Evolutionary conservation across 441 rosid species (phyloP).

Genomic region (Corymbia calophylla): DNA sequence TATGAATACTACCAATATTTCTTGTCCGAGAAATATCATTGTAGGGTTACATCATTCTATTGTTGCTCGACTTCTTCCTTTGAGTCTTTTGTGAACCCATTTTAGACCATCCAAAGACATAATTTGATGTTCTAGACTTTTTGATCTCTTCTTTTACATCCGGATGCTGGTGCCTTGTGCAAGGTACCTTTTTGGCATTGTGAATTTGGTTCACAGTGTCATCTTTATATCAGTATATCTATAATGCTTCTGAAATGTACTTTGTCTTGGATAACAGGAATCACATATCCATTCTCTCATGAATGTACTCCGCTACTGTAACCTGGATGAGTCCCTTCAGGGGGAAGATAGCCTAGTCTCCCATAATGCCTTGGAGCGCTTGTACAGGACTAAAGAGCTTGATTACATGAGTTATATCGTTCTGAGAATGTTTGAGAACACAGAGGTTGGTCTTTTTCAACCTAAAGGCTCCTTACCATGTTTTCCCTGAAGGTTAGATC

Average conservation of each 20-base stretch:
- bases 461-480: not conserved
- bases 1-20: not conserved
- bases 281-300: slow-evolving; percentile 99
- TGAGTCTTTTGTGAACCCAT: not conserved
- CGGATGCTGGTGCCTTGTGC: not conserved
- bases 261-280: slow-evolving; percentile 29
- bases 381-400: slow-evolving; percentile 88
- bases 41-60: not conserved
- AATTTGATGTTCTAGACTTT: not conserved
- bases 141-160: not conserved
- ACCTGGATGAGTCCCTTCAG: slow-evolving; percentile 94
- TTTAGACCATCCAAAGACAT: not conserved
- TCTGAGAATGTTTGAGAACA: slow-evolving; percentile 92
- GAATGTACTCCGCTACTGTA: slow-evolving; percentile 98
- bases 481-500: not conserved
- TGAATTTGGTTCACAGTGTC: not conserved
- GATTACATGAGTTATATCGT: slow-evolving; percentile 99
- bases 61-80: not conserved
- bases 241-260: not conserved
- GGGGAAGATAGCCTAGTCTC: slow-evolving; percentile 95
- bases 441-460: slow-evolving; percentile 38
- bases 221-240: not conserved
- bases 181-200: not conserved
- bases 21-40: not conserved
- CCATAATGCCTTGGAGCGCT: slow-evolving; percentile 75